phyloP scores from a whole-genome alignment of 2,329 filamentous ascomycete genomes.

The Monosporascus ibericus region DNA sequence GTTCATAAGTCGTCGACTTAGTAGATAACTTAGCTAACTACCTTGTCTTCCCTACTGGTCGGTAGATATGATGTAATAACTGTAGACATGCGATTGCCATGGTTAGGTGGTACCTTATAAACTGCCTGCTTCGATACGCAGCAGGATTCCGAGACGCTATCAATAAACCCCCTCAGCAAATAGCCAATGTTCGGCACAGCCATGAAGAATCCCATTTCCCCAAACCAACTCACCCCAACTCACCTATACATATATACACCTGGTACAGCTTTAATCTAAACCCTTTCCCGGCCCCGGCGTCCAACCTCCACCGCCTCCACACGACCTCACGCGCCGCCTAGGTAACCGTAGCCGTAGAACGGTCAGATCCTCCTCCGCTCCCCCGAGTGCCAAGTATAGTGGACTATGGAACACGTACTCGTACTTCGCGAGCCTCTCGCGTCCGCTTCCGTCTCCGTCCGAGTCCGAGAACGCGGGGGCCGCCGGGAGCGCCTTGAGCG shows the following conservation, averaged over 20 bases:
- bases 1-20: no score
- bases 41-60: no score
- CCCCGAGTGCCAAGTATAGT: slow-evolving; percentile 16
- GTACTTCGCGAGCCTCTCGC: neutral
- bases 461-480: neutral
- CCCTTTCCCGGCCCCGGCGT: slow-evolving; percentile 8
- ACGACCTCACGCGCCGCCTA: slow-evolving; percentile 27
- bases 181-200: neutral
- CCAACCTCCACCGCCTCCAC: slow-evolving; percentile 15
- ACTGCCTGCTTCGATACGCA: no score
- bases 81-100: no score
- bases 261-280: slow-evolving; percentile 26
- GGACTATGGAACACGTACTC: slow-evolving; percentile 30
- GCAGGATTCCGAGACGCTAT: no score
- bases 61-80: no score
- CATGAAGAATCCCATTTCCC: neutral
- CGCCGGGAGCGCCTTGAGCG: slow-evolving; percentile 37
- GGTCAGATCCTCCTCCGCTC: slow-evolving; percentile 9
- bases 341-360: slow-evolving; percentile 6
- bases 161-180: neutral
- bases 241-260: slow-evolving; percentile 24
- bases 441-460: slow-evolving; percentile 6
- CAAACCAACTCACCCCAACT: neutral
- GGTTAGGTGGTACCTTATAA: no score
- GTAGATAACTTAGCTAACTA: no score